Conservation (phyloP, 331 rosid species). For the Acacia pycnantha region DNA sequence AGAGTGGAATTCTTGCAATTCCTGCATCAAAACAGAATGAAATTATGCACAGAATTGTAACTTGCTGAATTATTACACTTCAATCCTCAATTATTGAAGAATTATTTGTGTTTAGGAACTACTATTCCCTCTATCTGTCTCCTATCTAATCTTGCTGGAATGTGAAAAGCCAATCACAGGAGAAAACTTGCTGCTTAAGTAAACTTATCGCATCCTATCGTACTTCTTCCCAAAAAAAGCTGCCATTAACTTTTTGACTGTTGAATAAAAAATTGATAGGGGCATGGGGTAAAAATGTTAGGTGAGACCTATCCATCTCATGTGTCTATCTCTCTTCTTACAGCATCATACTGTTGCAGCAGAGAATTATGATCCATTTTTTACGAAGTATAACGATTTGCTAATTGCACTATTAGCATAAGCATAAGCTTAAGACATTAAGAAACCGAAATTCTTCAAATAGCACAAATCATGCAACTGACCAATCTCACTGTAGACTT, state of each 20-base stretch:
- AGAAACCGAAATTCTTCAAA: neutral
- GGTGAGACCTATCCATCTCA: neutral
- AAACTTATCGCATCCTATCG: neutral
- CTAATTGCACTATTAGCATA: neutral
- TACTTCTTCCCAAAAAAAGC: neutral
- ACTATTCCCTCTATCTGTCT: neutral
- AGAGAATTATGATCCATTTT: neutral
- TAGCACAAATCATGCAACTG: conserved; percentile 38
- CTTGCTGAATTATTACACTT: neutral
- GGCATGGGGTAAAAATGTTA: neutral
- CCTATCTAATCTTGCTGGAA: neutral
- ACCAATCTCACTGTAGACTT: conserved; percentile 92
- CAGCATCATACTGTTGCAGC: neutral
- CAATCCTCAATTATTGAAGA: neutral
- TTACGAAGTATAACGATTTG: neutral
- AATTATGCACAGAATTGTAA: neutral
- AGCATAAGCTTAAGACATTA: neutral
- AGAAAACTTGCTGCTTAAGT: neutral
- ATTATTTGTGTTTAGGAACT: neutral
- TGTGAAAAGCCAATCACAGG: neutral
- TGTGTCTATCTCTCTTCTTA: neutral
- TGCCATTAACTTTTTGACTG: neutral
- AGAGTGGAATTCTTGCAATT: conserved; percentile 88
- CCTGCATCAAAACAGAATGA: conserved; percentile 46
- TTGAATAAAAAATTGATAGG: neutral